These are phyloP conservation scores for Coemansia sp. DNA, from an alignment of 192 early-diverging fungal species.

Conservation along the genomic window DNA sequence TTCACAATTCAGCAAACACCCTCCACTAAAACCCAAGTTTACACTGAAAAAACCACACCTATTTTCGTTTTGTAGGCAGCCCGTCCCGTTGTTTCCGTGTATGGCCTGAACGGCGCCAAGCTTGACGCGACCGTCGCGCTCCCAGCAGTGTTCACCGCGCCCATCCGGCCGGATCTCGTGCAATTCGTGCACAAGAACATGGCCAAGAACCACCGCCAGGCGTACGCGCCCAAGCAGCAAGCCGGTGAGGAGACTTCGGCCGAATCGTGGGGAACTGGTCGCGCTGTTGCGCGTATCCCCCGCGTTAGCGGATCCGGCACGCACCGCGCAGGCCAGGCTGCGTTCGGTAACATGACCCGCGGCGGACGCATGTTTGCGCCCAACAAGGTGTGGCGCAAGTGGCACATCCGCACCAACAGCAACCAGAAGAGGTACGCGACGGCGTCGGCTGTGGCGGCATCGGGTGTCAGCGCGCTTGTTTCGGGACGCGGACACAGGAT, in stretches of 20 bases:
- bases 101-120: conserved; percentile 76
- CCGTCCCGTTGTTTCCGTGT: conserved; percentile 91
- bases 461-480: conserved; percentile 88
- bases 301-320: conserved; percentile 96
- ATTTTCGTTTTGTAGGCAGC: conserved; percentile 38
- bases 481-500: conserved; percentile 97
- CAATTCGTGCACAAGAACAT: conserved; percentile 96
- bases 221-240: conserved; percentile 93
- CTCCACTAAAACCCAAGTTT: too few species aligned
- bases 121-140: conserved; percentile 76
- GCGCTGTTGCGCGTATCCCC: conserved; percentile 99
- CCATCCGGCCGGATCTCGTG: conserved; percentile 96
- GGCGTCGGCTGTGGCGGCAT: conserved; percentile 95
- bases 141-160: conserved; percentile 93
- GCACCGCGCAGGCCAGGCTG: conserved; percentile 95
- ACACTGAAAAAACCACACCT: too few species aligned
- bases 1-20: not conserved
- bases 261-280: conserved; percentile 97
- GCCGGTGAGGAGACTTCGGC: conserved; percentile 99
- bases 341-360: conserved; percentile 99
- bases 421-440: conserved; percentile 98
- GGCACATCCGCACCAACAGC: conserved; percentile 98
- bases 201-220: conserved; percentile 98
- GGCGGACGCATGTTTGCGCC: conserved; percentile 99
- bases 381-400: conserved; percentile 99